A percentile compares a stretch with the other conserved stretches of the same genome.
phyloP scores from a whole-genome alignment of 768 basidiomycete species.

The Roridomyces roridus region DNA sequence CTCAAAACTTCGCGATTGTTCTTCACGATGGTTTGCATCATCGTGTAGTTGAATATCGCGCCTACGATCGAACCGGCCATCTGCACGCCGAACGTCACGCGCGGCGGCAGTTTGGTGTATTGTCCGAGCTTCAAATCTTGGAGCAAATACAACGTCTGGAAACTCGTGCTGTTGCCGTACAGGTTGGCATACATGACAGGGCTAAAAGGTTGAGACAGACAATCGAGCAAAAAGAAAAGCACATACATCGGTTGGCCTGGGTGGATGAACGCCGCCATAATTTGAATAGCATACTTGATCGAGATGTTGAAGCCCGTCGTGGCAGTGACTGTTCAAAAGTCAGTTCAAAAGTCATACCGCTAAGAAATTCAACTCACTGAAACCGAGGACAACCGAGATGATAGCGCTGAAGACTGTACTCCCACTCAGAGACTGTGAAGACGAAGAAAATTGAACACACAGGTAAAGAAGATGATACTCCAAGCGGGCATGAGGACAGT shows the following conservation, averaged over 20 bases:
- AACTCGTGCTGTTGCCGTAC: slow-evolving; percentile 53
- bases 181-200: slow-evolving; percentile 63
- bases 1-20: slow-evolving; percentile 52
- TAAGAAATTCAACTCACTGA: slow-evolving; percentile 37
- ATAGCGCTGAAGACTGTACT: slow-evolving; percentile 35
- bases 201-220: slow-evolving; percentile 30
- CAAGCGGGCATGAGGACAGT: slow-evolving; percentile 58
- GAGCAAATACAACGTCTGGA: slow-evolving; percentile 51
- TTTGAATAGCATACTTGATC: slow-evolving; percentile 56
- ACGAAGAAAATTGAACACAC: slow-evolving; percentile 30
- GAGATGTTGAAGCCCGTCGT: slow-evolving; percentile 52
- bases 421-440: neutral
- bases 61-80: slow-evolving; percentile 57
- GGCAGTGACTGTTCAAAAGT: slow-evolving; percentile 38
- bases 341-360: neutral
- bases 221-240: neutral
- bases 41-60: slow-evolving; percentile 57
- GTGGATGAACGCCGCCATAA: slow-evolving; percentile 57
- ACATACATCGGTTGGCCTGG: slow-evolving; percentile 49
- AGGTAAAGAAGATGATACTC: slow-evolving; percentile 57
- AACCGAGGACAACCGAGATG: slow-evolving; percentile 46
- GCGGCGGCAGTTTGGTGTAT: slow-evolving; percentile 59
- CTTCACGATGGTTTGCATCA: slow-evolving; percentile 55
- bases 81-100: slow-evolving; percentile 54
- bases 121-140: slow-evolving; percentile 61